Evolutionary conservation across 1,284 basidiomycete species (phyloP).

Genomic region (Fomes fomentarius): DNA sequence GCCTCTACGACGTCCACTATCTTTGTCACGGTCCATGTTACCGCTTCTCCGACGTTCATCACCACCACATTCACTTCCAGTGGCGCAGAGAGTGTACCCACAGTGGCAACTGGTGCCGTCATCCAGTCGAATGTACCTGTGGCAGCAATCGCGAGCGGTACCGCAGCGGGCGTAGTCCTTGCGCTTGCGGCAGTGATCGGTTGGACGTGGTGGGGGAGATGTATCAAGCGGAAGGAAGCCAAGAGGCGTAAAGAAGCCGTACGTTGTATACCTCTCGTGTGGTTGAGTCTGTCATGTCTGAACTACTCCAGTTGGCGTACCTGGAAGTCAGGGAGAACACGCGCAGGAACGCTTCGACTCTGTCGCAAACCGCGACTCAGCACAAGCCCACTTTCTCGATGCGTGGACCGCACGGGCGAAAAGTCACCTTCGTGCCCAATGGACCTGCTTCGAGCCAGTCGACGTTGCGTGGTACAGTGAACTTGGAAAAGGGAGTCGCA

Average conservation of each 20-base stretch:
- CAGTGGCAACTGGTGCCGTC: slow-evolving; percentile 2
- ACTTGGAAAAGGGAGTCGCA: not conserved
- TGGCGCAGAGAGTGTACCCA: slow-evolving; percentile 19
- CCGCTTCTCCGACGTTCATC: slow-evolving; percentile 20
- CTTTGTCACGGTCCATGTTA: slow-evolving; percentile 8
- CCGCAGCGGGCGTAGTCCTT: slow-evolving; percentile 48
- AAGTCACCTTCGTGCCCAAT: slow-evolving; percentile 31
- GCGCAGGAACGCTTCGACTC: slow-evolving; percentile 39
- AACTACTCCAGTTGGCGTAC: slow-evolving; percentile 29
- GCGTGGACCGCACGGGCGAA: slow-evolving; percentile 24
- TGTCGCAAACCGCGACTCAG: slow-evolving; percentile 19
- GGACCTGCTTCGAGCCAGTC: slow-evolving; percentile 19
- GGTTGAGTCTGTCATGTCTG: not conserved
- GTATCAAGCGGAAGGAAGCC: slow-evolving; percentile 42
- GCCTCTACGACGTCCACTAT: not conserved
- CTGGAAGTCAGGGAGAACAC: slow-evolving; percentile 44
- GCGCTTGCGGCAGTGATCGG: slow-evolving; percentile 45
- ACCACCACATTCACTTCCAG: slow-evolving; percentile 39
- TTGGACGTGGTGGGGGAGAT: slow-evolving; percentile 55
- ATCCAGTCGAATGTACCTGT: slow-evolving; percentile 39
- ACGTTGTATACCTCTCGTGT: slow-evolving; percentile 25
- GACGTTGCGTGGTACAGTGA: slow-evolving; percentile 14
- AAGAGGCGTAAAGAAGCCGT: slow-evolving; percentile 44
- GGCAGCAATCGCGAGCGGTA: slow-evolving; percentile 54
- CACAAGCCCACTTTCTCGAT: slow-evolving; percentile 24